Conservation (phyloP, 2,329 filamentous ascomycete genomes). For the Rutstroemia sp. region DNA sequence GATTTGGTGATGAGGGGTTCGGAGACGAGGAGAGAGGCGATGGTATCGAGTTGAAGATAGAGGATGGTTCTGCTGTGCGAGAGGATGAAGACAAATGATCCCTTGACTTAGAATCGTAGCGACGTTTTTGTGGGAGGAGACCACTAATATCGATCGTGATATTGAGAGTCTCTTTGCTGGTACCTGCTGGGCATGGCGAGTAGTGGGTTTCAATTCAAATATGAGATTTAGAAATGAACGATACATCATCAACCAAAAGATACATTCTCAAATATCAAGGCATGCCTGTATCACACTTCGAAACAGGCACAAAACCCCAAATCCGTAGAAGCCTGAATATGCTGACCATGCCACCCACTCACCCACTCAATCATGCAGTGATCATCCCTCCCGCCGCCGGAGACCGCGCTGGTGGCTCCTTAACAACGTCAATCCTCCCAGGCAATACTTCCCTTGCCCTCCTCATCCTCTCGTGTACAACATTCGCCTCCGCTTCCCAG, state of each 20-base stretch:
- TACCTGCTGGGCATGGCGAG: no score
- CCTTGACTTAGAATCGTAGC: not conserved
- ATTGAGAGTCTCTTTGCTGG: no score
- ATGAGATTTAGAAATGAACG: no score
- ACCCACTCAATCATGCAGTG: not conserved
- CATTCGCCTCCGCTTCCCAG: conserved; percentile 30
- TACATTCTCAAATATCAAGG: no score
- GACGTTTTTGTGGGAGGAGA: not conserved
- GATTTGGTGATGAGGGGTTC: conserved; percentile 4
- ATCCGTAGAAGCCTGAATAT: no score
- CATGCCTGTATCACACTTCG: no score
- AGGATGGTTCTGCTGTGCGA: not conserved
- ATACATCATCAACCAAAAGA: no score
- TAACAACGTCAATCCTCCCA: not conserved
- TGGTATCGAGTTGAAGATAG: conserved; percentile 3
- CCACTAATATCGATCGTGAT: not conserved
- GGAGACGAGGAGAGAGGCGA: not conserved
- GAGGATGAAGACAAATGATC: not conserved
- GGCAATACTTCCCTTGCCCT: conserved; percentile 18
- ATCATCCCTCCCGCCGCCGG: not conserved
- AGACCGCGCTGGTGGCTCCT: not conserved
- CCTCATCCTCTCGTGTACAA: conserved; percentile 27
- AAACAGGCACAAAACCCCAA: no score
- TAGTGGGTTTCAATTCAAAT: no score
- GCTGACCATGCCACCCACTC: not conserved